phyloP scores from a whole-genome alignment of 2,329 filamentous ascomycete genomes.

The Incumbomyces delicatus region DNA sequence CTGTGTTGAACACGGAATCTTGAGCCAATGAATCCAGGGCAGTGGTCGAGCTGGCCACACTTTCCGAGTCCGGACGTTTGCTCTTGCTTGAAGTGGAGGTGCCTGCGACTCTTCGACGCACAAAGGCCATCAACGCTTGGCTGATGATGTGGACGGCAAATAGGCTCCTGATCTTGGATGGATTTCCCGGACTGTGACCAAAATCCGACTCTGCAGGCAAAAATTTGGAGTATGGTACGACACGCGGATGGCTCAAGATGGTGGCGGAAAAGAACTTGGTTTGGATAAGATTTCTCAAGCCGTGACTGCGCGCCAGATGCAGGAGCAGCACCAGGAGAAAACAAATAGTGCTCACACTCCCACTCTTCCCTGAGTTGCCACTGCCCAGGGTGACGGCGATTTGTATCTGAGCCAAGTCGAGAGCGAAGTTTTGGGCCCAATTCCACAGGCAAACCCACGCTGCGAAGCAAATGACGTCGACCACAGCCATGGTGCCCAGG shows the following conservation, averaged over 20 bases:
- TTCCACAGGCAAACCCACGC: conserved; percentile 83
- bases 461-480: conserved; percentile 73
- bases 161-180: conserved; percentile 37
- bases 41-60: conserved; percentile 32
- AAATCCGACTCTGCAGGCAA: conserved; percentile 32
- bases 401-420: conserved; percentile 86
- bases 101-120: conserved; percentile 37
- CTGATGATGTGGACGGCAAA: conserved; percentile 41
- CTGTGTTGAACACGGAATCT: conserved; percentile 32
- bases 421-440: conserved; percentile 74
- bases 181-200: conserved; percentile 29
- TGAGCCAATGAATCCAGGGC: conserved; percentile 33
- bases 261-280: conserved; percentile 36
- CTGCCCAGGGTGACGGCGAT: conserved; percentile 86
- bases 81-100: conserved; percentile 34
- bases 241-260: conserved; percentile 32
- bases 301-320: conserved; percentile 37
- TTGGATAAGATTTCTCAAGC: conserved; percentile 41
- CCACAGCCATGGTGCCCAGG: conserved; percentile 69
- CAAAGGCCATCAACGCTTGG: conserved; percentile 39
- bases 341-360: conserved; percentile 36
- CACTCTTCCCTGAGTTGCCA: conserved; percentile 47
- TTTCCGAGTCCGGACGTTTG: conserved; percentile 37
- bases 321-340: conserved; percentile 36
- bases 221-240: conserved; percentile 34